Conservation (phyloP, 768 basidiomycete species). For the Trametes elegans region DNA sequence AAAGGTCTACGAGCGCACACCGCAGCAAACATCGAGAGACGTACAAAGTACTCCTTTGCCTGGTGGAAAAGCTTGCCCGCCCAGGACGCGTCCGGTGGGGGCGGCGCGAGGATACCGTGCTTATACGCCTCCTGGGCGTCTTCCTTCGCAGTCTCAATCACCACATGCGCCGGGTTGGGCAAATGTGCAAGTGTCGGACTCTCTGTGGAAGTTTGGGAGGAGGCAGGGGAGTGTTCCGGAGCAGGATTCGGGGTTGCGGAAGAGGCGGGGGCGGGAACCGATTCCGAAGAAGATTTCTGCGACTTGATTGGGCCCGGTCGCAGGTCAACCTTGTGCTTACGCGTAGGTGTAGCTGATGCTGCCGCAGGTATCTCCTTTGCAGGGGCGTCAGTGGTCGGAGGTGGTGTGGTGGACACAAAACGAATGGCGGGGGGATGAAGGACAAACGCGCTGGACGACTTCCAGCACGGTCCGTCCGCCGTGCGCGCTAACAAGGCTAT, state of each 20-base stretch:
- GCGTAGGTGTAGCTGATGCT: conserved; percentile 26
- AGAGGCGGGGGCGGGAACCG: conserved; percentile 23
- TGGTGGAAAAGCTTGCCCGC: conserved; percentile 50
- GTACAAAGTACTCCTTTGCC: conserved; percentile 44
- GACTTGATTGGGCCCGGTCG: conserved; percentile 62
- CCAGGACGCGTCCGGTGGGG: conserved; percentile 59
- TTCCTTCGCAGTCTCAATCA: conserved; percentile 53
- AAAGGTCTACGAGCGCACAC: not conserved
- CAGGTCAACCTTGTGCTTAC: conserved; percentile 52
- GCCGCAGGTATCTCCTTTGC: conserved; percentile 24
- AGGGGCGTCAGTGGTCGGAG: conserved; percentile 20
- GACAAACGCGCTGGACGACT: not conserved
- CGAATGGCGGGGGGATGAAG: not conserved
- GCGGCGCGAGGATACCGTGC: conserved; percentile 67
- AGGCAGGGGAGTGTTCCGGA: conserved; percentile 17
- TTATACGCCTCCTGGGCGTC: conserved; percentile 65
- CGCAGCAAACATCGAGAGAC: conserved; percentile 16
- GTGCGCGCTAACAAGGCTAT: not conserved
- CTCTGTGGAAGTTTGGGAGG: conserved; percentile 14
- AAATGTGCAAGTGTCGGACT: not conserved
- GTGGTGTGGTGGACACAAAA: conserved; percentile 30
- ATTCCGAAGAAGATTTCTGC: conserved; percentile 27
- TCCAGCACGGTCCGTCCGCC: conserved; percentile 1
- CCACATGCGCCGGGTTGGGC: conserved; percentile 2
- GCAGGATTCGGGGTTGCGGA: conserved; percentile 11